Base-by-base conservation (phyloP, 2,329 filamentous ascomycete genomes). In the Periglandula ipomoeae region DNA sequence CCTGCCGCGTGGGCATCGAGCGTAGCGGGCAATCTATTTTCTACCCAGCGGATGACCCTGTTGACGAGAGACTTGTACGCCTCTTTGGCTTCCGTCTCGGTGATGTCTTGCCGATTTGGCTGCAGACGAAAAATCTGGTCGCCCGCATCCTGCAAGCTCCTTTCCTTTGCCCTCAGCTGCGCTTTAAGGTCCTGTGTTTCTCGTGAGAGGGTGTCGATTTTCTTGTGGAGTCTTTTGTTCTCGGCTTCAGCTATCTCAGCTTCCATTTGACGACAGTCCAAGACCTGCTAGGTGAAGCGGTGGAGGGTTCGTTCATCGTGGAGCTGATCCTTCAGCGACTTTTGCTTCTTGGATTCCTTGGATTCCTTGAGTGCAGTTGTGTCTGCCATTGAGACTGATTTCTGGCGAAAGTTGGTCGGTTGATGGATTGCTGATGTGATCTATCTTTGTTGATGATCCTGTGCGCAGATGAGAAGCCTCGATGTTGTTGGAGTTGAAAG, bases 11-110 rank as follows among this genome's bases (percentile, higher is more conserved):
- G 43, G 27, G 65, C 61, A 35, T 68, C 65, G 43, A 68, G 47
- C 9, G 58, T 56, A 23, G 55, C 52, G 6, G 55, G 57, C 37
- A 67, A 56, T 23, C 63, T 60, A 43, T 63, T 61, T 46, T 67
- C 62, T 27, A 66, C 65, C 65, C 65, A 68, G 47, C 65, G 55
- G 47, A 65, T 62, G 9, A 68, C 58, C 27, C 59, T 65, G 22
- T 59, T 57, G 50, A 63, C 61, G 27, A 68, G 52, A 15, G 46
- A 53, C 49, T 60, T 61, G 53, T 67, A 68, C 9, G 55, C 56
- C 24, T 66, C 64, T 27, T 56, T 58, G 2, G 65, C 65, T 44
- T 68, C 65, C 1, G 59, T 50, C 42, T 68, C 65, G 5, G 62
- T 66, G 23, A 68, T 60, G 27, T 68, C 64, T 50, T 59, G 61